Conservation (phyloP, 2,329 filamentous ascomycete genomes). For the Fusarium oxysporum region DNA sequence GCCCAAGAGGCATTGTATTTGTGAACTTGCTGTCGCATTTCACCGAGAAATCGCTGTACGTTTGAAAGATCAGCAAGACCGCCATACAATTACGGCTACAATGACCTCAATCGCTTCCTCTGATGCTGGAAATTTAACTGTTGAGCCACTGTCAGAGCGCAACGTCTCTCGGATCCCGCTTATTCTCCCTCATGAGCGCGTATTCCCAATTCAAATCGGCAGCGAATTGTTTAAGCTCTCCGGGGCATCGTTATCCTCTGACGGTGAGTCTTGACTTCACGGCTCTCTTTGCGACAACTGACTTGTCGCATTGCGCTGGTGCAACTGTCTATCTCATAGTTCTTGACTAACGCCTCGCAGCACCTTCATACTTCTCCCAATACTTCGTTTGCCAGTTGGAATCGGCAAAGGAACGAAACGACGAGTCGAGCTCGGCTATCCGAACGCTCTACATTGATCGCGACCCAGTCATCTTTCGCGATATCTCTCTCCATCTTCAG, state of each 20-base stretch:
- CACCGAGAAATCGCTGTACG: conserved; percentile 2
- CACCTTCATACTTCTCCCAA: conserved; percentile 94
- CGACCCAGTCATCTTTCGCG: conserved; percentile 87
- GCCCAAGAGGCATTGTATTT: conserved; percentile 30
- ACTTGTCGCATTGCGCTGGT: neutral
- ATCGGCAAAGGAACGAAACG: conserved; percentile 68
- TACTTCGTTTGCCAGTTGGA: conserved; percentile 89
- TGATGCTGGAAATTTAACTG: conserved; percentile 39
- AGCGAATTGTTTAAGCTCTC: conserved; percentile 79
- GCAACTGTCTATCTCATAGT: neutral
- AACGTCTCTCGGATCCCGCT: conserved; percentile 62
- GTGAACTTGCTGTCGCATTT: conserved; percentile 14
- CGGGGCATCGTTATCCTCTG: conserved; percentile 78
- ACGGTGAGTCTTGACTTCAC: conserved; percentile 62
- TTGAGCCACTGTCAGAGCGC: conserved; percentile 46
- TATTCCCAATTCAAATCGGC: conserved; percentile 81
- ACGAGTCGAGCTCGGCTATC: conserved; percentile 63
- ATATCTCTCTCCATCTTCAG: conserved; percentile 91
- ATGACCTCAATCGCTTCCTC: conserved; percentile 45
- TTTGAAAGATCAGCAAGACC: neutral
- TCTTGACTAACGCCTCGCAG: conserved; percentile 58
- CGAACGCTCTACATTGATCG: conserved; percentile 95
- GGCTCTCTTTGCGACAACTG: conserved; percentile 12
- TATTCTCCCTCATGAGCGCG: conserved; percentile 75
- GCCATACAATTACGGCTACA: neutral